Base-by-base conservation (phyloP, 1,139 yeast genomes). In the Zygoascus meyerae region DNA sequence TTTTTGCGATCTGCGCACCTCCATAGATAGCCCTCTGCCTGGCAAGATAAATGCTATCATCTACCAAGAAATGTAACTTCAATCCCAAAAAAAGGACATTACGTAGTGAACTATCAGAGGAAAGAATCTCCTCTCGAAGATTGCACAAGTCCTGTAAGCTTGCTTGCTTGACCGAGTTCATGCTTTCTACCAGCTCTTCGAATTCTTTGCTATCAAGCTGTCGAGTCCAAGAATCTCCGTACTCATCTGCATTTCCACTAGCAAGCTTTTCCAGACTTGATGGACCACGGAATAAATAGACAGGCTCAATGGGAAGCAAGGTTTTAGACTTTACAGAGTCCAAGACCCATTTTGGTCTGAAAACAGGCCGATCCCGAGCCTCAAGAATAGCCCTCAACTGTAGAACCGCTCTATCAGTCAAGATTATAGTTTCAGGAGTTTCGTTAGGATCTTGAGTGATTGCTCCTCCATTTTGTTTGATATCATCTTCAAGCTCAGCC, bases 301-400 rank as follows among this genome's bases (percentile, higher is more conserved):
- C 28, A 0, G 86, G 83, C 55, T 86, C 95, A 9, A 83, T 55
- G 1, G 74, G 75, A 0, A 86, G 63, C 2, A 81, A 47, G 1
- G 58, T 52, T 0, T 65, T 57, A 16, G 70, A 63, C 11, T 65
- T 57, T 2, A 86, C 66, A 56, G 95, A 79, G 53, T 85, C 89
- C 40, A 78, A 68, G 6, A 87, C 62, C 95, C 96, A 92, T 15
- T 65, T 64, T 1, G 95, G 90, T 46, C 66, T 72, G 6, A 87
- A 60, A 1, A 90, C 70, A 56, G 83, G 86, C 54, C 71, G 74
- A 0, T 45, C 43, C 1, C 81, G 82, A 32, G 70, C 61, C 4
- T 69, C 62, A 3, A 70, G 58, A 44, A 79, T 64, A 0, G 69
- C 66, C 8, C 65, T 62, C 6, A 80, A 76, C 36, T 71, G 73